Conservation (phyloP, 176 grass and related monocot genomes). For the sorghum (Sorghum bicolor) region DNA sequence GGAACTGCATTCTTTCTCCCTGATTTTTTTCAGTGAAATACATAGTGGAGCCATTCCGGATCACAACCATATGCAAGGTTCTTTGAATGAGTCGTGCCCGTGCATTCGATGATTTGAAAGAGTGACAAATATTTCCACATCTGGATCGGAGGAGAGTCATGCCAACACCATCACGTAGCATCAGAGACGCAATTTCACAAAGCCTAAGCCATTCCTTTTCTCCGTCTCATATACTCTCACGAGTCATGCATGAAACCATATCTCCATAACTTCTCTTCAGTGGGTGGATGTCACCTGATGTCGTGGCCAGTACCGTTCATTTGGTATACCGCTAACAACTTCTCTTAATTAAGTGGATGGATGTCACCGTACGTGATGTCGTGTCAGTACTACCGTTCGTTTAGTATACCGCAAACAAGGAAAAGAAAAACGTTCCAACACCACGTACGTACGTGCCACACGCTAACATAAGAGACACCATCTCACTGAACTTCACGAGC, state of each 20-base stretch:
- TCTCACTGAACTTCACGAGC: no score
- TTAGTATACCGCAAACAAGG: neutral
- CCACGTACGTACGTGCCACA: neutral
- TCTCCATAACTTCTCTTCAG: neutral
- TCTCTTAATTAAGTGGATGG: no score
- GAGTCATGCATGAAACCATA: no score
- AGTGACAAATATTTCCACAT: neutral
- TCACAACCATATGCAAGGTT: neutral
- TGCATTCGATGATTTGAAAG: neutral
- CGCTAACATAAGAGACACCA: no score
- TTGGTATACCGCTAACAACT: neutral
- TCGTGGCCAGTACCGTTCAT: neutral
- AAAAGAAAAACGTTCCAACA: neutral
- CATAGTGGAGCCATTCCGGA: neutral
- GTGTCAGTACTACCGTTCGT: neutral
- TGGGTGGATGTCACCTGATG: neutral
- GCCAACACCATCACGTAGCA: neutral
- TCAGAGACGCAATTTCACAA: neutral
- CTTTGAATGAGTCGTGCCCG: neutral
- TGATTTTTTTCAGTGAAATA: neutral
- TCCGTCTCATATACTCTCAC: no score
- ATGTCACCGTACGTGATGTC: neutral
- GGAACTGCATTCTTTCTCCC: no score
- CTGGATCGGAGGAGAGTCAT: neutral
- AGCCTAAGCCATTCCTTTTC: no score